phyloP scores from a whole-genome alignment of 129 eudicot genomes.

The Pseudognaphalium luteoalbum region DNA sequence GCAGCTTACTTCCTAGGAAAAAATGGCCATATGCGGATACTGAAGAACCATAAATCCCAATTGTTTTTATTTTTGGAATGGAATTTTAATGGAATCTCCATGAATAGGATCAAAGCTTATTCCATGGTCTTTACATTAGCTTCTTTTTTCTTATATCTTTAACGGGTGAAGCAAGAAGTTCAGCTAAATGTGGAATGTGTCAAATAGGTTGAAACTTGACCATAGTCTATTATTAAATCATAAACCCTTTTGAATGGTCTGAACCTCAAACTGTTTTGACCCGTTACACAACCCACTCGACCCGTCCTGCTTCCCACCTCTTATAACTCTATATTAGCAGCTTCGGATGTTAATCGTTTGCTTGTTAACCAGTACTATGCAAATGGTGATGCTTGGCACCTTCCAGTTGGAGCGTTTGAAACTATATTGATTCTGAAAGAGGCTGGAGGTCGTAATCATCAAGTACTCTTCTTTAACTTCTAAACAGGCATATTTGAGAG shows the following conservation, averaged over 20 bases:
- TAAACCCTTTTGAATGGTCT: neutral
- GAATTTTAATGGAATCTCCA: no score
- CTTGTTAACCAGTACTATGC: slow-evolving; percentile 68
- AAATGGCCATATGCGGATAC: no score
- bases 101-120: no score
- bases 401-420: slow-evolving; percentile 84
- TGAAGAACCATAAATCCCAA: no score
- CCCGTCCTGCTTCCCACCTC: neutral
- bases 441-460: slow-evolving; percentile 73
- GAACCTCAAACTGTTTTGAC: neutral
- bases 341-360: neutral
- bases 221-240: neutral
- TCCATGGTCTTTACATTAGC: no score
- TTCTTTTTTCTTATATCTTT: neutral
- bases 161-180: neutral
- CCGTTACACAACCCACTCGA: neutral
- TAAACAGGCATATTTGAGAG: slow-evolving; percentile 8
- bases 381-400: slow-evolving; percentile 94
- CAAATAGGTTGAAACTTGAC: neutral
- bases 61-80: no score
- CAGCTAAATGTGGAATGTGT: neutral
- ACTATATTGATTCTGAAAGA: slow-evolving; percentile 57
- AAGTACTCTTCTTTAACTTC: slow-evolving; percentile 39
- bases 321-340: neutral
- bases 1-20: no score